phyloP scores from a whole-genome alignment of 2,329 filamentous ascomycete genomes.

The Cordyceps fumosorosea region DNA sequence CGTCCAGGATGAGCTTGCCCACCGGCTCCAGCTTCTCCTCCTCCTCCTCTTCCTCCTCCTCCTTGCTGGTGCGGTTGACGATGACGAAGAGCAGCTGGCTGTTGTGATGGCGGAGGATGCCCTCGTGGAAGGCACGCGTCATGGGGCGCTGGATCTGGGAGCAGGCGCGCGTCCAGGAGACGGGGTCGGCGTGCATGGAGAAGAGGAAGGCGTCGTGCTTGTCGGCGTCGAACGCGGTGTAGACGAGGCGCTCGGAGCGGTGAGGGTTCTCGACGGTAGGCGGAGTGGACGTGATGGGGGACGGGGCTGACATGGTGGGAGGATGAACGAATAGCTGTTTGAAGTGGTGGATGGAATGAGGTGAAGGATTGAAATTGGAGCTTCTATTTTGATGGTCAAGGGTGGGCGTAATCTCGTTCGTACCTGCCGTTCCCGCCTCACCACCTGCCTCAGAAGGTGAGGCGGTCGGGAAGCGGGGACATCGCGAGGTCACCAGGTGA shows the following conservation, averaged over 20 bases:
- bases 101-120: not conserved
- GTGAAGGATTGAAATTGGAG: too few species aligned
- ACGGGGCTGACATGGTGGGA: not conserved
- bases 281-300: not conserved
- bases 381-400: too few species aligned
- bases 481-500: too few species aligned
- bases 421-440: too few species aligned
- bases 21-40: not conserved
- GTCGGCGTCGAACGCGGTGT: not conserved
- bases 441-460: too few species aligned
- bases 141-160: slow-evolving; percentile 7
- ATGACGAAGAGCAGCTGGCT: slow-evolving; percentile 7
- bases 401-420: too few species aligned
- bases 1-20: not conserved
- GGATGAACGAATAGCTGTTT: too few species aligned
- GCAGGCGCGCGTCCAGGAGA: slow-evolving; percentile 3
- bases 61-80: not conserved
- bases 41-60: not conserved
- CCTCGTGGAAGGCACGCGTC: not conserved
- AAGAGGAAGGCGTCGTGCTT: not conserved
- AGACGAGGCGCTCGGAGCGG: slow-evolving; percentile 8
- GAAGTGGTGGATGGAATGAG: too few species aligned
- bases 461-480: too few species aligned
- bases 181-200: not conserved
- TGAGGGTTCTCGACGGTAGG: not conserved